Conservation (phyloP, 2,329 filamentous ascomycete genomes). For the Beauveria caledonica region DNA sequence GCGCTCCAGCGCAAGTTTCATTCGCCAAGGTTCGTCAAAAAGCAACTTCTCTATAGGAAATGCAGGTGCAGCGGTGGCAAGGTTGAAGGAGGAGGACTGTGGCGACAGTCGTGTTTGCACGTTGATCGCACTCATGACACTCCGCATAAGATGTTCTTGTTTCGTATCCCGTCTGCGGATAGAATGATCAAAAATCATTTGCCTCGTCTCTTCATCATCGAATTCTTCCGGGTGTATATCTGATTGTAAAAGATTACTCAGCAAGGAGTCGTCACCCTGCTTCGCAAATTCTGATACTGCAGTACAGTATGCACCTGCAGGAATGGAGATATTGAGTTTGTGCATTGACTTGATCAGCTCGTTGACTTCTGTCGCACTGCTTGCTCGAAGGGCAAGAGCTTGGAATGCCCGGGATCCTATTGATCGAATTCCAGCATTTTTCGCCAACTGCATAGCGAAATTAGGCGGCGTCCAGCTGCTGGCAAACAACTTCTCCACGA, state of each 20-base stretch:
- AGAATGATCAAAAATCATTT: constrained; percentile 28
- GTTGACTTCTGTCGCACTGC: constrained; percentile 45
- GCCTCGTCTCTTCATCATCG: constrained; percentile 35
- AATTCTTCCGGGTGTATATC: constrained; percentile 50
- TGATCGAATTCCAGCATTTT: constrained; percentile 59
- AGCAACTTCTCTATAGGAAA: neutral
- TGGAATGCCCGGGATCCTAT: constrained; percentile 73
- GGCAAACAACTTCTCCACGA: constrained; percentile 59
- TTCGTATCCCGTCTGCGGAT: constrained; percentile 27
- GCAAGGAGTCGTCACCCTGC: constrained; percentile 42
- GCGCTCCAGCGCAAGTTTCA: constrained; percentile 4
- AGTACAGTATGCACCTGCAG: constrained; percentile 54
- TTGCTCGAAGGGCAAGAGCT: constrained; percentile 62
- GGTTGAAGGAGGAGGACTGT: constrained; percentile 6
- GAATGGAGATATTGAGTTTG: constrained; percentile 53
- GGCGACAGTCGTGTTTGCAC: constrained; percentile 12
- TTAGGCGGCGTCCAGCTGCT: constrained; percentile 62
- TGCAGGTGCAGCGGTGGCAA: neutral
- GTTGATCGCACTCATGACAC: constrained; percentile 27
- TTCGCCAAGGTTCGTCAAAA: constrained; percentile 1
- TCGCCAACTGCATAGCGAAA: constrained; percentile 60
- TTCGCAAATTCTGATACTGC: constrained; percentile 57
- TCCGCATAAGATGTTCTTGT: constrained; percentile 35
- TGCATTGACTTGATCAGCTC: constrained; percentile 53
- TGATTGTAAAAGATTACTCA: constrained; percentile 36